A percentile compares a stretch with the other conserved stretches of the same genome.
These are phyloP conservation scores for Pythium guiyangense DNA, from an alignment of 352 stramenopile species.

Conservation along the genomic window DNA sequence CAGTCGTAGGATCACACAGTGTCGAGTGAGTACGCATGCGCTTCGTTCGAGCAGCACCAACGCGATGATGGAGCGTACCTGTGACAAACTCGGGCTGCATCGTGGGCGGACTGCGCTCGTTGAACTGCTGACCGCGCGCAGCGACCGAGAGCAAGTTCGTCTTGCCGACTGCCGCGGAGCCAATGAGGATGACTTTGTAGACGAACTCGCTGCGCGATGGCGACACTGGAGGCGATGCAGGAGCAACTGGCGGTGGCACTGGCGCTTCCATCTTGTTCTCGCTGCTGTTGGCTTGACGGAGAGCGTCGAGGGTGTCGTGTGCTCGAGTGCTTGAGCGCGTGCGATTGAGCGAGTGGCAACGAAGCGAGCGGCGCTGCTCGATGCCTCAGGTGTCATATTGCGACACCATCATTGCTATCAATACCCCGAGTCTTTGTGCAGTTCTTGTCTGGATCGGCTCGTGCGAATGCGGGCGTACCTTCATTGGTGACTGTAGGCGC, in stretches of 20 bases:
- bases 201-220: conserved; percentile 37
- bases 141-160: conserved; percentile 60
- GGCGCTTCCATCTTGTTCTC: conserved; percentile 8
- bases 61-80: conserved; percentile 15
- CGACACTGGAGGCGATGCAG: conserved; percentile 27
- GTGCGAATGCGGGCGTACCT: too few relatives aligned
- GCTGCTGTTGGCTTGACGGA: not conserved
- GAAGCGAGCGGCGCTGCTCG: too few relatives aligned
- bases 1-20: not conserved
- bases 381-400: too few relatives aligned
- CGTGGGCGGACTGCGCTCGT: conserved; percentile 43
- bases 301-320: not conserved
- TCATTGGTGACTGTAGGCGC: too few relatives aligned
- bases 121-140: conserved; percentile 48
- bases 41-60: too few relatives aligned
- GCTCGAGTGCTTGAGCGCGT: too few relatives aligned
- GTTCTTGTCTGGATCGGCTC: too few relatives aligned
- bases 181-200: conserved; percentile 67
- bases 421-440: too few relatives aligned
- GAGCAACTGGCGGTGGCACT: not conserved
- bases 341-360: too few relatives aligned
- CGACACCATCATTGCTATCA: too few relatives aligned
- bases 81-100: conserved; percentile 64
- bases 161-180: conserved; percentile 54
- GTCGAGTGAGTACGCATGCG: too few relatives aligned